Evolutionary conservation across 1,139 yeast species (phyloP).

Genomic region (Yamadazyma sp.): DNA sequence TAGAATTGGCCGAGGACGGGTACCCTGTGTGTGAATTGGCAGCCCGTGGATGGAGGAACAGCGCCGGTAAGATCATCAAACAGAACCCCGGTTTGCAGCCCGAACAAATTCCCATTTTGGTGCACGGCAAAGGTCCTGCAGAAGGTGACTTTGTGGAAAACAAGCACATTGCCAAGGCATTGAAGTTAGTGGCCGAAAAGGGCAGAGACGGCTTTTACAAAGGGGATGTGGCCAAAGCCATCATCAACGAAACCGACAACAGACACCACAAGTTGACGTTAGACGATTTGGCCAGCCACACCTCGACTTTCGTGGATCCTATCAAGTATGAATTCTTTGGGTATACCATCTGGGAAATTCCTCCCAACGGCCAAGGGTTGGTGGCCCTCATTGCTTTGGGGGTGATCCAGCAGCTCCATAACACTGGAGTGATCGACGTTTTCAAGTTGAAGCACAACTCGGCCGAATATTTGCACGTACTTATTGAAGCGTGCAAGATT

Average conservation of each 20-base stretch:
- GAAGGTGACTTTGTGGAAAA: slow-evolving; percentile 65
- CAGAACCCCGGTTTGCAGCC: slow-evolving; percentile 32
- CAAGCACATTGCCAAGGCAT: slow-evolving; percentile 51
- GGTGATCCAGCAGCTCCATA: slow-evolving; percentile 56
- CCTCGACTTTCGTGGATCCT: slow-evolving; percentile 63
- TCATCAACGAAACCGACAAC: slow-evolving; percentile 51
- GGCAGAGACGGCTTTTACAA: slow-evolving; percentile 70
- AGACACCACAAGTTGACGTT: slow-evolving; percentile 57
- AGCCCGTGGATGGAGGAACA: slow-evolving; percentile 51
- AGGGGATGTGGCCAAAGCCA: slow-evolving; percentile 67
- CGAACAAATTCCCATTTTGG: slow-evolving; percentile 32
- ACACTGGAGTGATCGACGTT: slow-evolving; percentile 45
- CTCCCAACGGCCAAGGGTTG: slow-evolving; percentile 81
- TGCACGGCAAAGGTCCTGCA: slow-evolving; percentile 42
- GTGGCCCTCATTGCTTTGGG: slow-evolving; percentile 75
- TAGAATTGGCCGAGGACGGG: slow-evolving; percentile 67
- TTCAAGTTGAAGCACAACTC: slow-evolving; percentile 61
- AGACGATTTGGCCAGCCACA: slow-evolving; percentile 55
- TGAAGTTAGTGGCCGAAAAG: slow-evolving; percentile 49
- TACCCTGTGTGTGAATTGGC: slow-evolving; percentile 64
- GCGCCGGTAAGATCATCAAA: slow-evolving; percentile 34
- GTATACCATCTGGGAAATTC: slow-evolving; percentile 65
- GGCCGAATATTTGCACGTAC: slow-evolving; percentile 63
- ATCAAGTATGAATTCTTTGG: slow-evolving; percentile 49
- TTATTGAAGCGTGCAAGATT: slow-evolving; percentile 70